Evolutionary conservation across 108 stramenopile species (phyloP), one percentile per base, ranked within the genome.

Genomic region (Pseudonitzschia delicatissima): DNA sequence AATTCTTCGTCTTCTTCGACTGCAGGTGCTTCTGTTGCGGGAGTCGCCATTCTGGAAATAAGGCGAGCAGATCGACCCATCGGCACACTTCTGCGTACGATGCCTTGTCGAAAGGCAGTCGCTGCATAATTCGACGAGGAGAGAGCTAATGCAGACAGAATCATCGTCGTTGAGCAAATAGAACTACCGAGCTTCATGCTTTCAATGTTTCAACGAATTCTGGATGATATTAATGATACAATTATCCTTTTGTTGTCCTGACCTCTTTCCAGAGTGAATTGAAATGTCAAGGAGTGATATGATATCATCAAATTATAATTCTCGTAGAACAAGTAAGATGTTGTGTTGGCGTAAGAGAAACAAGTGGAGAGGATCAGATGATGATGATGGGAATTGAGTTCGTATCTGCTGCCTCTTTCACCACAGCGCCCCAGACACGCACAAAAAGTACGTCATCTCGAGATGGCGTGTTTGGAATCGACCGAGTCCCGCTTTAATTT

Each of bases 171-270:
- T 0, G 53, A 55, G 53, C 53, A 55, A 55, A 55, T 55, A 33
- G 29, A 55, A 55, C 53, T 55, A 55, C 53, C 53, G 31, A 55
- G 53, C 53, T 55, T 55, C 53, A 55, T 55, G 11, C 53, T 55
- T 33, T 53, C 15, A 17, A 45, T 4, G 2, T 18, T 8, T 21
- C 42, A 44, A 48, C n/a, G n/a, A n/a, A n/a, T n/a, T n/a, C n/a
- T n/a, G n/a, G n/a, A n/a, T n/a, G n/a, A n/a, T n/a, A n/a, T n/a
- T n/a, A n/a, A n/a, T n/a, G n/a, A n/a, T n/a, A n/a, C n/a, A n/a
- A n/a, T n/a, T n/a, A n/a, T n/a, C n/a, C n/a, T n/a, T n/a, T n/a
- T n/a, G n/a, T n/a, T n/a, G n/a, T n/a, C n/a, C n/a, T n/a, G n/a
- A n/a, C n/a, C n/a, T n/a, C n/a, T n/a, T n/a, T n/a, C n/a, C n/a